Evolutionary conservation across 768 basidiomycete genomes (phyloP), one percentile per base, ranked within the genome.

Genomic region (Gymnopilus dilepis): DNA sequence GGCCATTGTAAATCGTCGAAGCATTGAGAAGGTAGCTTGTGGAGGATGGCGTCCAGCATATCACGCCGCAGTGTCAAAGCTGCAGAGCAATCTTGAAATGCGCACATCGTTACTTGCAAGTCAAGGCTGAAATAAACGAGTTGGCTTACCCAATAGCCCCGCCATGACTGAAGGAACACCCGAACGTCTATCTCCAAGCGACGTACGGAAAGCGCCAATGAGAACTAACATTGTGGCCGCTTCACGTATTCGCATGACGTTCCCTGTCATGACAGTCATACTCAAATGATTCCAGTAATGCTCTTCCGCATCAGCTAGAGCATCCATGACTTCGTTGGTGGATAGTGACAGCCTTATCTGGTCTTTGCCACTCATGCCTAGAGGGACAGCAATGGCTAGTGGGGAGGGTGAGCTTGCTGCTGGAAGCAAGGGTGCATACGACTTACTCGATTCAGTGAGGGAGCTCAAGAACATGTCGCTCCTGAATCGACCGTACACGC

Each of bases 401-500:
- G 69, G 60, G 24, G 17, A 6, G 55, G 47, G 28, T 60, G 42
- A 41, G 48, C n/a, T 37, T 45, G 6, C 24, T 30, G 24, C 9
- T 38, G 21, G 42, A 33, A 43, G 28, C 13, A 30, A 33, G 31
- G 9, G 33, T 17, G 47, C 37, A 47, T 13, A 60, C 34, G 26
- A 42, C 93, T 34, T 68, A 97, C 95, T 89, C 1, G 97, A 97
- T 72, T 99, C 97, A 0, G 90, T 84, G 22, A 98, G 77, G 17
- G 95, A 95, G 69, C 90, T 95, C 60, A 97, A 79, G 71, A 95
- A 92, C 79, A 97, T 91, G 70, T 98, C 95, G 0, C 86, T 82
- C 31, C 86, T 85, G 78, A 97, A 94, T 6, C 86, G 87, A 37
- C 83, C 82, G 65, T 95, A 88, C 0, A 90, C 91, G 26, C 88